Percentiles rank a stretch among this genome's conserved stretches.
Conservation (phyloP, 441 rosid genomes). For the Corymbia calophylla region DNA sequence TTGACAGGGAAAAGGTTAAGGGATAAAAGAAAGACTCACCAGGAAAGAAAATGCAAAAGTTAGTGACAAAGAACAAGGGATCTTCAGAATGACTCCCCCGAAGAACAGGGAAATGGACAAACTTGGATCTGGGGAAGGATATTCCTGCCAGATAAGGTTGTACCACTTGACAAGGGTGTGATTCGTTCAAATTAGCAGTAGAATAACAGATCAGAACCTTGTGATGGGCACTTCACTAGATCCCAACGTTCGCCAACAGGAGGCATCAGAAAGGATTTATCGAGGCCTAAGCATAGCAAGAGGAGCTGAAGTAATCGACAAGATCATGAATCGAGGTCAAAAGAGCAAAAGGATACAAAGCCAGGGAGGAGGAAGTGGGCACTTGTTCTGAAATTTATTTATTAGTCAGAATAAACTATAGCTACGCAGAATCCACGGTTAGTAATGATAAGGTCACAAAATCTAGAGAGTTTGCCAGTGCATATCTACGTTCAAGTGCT, state of each 20-base stretch:
- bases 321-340: neutral
- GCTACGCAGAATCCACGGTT: neutral
- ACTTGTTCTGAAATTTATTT: neutral
- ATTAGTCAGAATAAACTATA: neutral
- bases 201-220: neutral
- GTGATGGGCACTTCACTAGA: neutral
- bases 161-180: neutral
- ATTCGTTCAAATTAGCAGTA: neutral
- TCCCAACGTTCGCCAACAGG: neutral
- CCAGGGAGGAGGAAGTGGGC: neutral
- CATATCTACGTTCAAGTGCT: neutral
- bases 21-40: neutral
- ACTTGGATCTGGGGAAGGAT: neutral
- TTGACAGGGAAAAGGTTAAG: neutral
- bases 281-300: neutral
- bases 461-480: neutral
- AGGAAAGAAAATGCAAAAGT: neutral
- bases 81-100: neutral
- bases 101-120: neutral
- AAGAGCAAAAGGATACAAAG: neutral
- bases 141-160: neutral
- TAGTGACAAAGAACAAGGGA: neutral
- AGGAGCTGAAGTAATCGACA: neutral
- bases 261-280: neutral
- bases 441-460: neutral